Evolutionary conservation across 805 yeast species (phyloP).

Genomic region (Candida pini): DNA sequence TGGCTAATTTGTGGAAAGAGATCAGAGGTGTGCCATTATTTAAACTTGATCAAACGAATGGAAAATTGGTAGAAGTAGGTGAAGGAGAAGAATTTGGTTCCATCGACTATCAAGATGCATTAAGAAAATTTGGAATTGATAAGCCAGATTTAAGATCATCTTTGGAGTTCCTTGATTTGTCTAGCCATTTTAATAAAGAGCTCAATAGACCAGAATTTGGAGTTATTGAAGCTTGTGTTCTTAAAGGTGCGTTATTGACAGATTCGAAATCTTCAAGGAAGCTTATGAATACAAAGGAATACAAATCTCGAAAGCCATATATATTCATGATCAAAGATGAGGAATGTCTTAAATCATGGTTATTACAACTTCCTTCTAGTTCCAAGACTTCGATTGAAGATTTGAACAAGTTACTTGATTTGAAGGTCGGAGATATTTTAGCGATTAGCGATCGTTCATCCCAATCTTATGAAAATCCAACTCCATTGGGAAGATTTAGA

Average conservation of each 20-base stretch:
- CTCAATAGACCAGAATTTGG: slow-evolving; percentile 45
- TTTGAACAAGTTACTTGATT: slow-evolving; percentile 31
- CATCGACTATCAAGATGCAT: slow-evolving; percentile 62
- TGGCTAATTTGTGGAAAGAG: slow-evolving; percentile 50
- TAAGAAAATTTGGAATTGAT: slow-evolving; percentile 78
- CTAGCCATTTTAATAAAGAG: slow-evolving; percentile 30
- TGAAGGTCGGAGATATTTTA: slow-evolving; percentile 65
- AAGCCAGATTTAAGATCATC: slow-evolving; percentile 84
- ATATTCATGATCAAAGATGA: slow-evolving; percentile 44
- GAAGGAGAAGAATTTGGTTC: slow-evolving; percentile 32
- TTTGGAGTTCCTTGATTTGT: slow-evolving; percentile 45
- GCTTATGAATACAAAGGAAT: slow-evolving; percentile 35
- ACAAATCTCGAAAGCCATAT: slow-evolving; percentile 53
- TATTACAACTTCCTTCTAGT: slow-evolving; percentile 18
- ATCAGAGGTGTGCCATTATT: slow-evolving; percentile 37
- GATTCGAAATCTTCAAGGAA: slow-evolving; percentile 32
- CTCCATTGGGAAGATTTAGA: slow-evolving; percentile 84
- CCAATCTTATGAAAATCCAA: slow-evolving; percentile 83
- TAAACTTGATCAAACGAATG: slow-evolving; percentile 26
- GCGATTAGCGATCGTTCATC: slow-evolving; percentile 73
- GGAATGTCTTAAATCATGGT: slow-evolving; percentile 40
- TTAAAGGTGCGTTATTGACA: slow-evolving; percentile 40
- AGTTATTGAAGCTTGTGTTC: slow-evolving; percentile 67
- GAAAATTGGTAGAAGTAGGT: slow-evolving; percentile 25
- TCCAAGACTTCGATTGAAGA: slow-evolving; percentile 5